Conservation (phyloP, 2,329 filamentous ascomycete genomes). For the Tolypocladium pustulatum region DNA sequence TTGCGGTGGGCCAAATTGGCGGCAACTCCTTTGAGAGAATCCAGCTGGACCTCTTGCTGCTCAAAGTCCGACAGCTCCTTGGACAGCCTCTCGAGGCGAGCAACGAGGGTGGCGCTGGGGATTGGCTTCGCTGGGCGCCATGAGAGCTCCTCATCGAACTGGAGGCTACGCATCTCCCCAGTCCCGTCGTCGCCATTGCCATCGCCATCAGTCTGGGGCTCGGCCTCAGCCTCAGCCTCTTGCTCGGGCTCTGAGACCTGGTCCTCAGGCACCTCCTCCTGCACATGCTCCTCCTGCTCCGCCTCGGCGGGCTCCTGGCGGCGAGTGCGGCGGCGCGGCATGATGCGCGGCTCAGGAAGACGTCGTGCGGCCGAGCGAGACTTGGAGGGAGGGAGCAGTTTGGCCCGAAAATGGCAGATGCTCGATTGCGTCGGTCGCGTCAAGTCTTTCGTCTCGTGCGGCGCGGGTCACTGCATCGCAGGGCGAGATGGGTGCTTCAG, state of each 20-base stretch:
- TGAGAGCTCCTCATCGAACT: conserved; percentile 77
- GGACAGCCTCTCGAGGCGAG: conserved; percentile 68
- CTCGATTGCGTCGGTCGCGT: conserved; percentile 7
- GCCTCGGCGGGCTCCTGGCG: conserved; percentile 18
- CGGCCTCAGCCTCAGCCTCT: conserved; percentile 3
- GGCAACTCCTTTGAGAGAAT: conserved; percentile 75
- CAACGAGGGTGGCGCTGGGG: conserved; percentile 68
- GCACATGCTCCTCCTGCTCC: conserved; percentile 15
- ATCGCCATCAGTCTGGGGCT: neutral
- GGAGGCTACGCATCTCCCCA: conserved; percentile 35
- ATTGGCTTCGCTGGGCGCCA: conserved; percentile 92
- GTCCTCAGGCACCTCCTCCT: conserved; percentile 4
- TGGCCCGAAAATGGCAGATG: neutral
- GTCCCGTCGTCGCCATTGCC: conserved; percentile 3
- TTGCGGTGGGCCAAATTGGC: conserved; percentile 76
- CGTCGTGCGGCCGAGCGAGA: conserved; percentile 1
- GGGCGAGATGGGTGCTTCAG: conserved; percentile 3
- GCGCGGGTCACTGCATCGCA: conserved; percentile 13
- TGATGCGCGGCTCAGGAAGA: conserved; percentile 13
- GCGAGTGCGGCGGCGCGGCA: conserved; percentile 26
- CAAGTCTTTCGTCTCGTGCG: conserved; percentile 7
- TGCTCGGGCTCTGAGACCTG: conserved; percentile 8
- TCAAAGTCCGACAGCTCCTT: conserved; percentile 79
- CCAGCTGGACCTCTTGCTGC: conserved; percentile 73
- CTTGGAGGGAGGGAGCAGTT: neutral